Evolutionary conservation across 129 eudicot species (phyloP).

Genomic region (Arctium lappa): DNA sequence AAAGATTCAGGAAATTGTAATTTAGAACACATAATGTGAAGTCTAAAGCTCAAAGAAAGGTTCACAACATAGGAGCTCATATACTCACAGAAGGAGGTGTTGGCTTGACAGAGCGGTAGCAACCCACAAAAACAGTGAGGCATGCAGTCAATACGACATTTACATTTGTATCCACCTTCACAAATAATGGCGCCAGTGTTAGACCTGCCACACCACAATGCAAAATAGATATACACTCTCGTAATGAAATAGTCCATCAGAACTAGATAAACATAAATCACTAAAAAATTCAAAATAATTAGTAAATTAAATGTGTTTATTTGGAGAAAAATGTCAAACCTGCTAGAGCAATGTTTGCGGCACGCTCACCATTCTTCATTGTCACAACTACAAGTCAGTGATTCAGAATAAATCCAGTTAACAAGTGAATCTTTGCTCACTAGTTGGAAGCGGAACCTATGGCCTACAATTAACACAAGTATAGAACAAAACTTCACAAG

Average conservation of each 20-base stretch:
- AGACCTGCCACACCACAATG: slow-evolving; percentile 49
- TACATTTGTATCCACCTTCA: slow-evolving; percentile 81
- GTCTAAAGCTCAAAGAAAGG: slow-evolving; percentile 9
- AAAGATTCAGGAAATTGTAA: neutral
- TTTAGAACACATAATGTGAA: neutral
- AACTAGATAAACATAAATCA: neutral
- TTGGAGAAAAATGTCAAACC: slow-evolving; percentile 32
- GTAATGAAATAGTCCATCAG: neutral
- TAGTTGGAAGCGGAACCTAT: slow-evolving; percentile 18
- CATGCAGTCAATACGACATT: slow-evolving; percentile 89
- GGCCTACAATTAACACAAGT: slow-evolving; percentile 7
- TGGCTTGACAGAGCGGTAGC: slow-evolving; percentile 92
- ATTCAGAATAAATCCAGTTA: slow-evolving; percentile 17
- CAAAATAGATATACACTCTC: slow-evolving; percentile 5
- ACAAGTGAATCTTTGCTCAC: slow-evolving; percentile 11
- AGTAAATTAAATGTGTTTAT: neutral
- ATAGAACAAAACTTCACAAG: slow-evolving; percentile 7
- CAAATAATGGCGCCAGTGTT: slow-evolving; percentile 79
- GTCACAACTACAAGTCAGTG: slow-evolving; percentile 16
- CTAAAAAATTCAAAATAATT: neutral
- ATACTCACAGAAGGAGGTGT: slow-evolving; percentile 86
- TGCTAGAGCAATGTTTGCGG: slow-evolving; percentile 78
- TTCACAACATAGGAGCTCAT: neutral
- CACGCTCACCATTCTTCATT: slow-evolving; percentile 82
- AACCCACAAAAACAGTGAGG: slow-evolving; percentile 88